Percentiles rank a stretch among this genome's conserved stretches.
Evolutionary conservation across 352 stramenopile species (phyloP).

Genomic region (Pythium scleroteichum): DNA sequence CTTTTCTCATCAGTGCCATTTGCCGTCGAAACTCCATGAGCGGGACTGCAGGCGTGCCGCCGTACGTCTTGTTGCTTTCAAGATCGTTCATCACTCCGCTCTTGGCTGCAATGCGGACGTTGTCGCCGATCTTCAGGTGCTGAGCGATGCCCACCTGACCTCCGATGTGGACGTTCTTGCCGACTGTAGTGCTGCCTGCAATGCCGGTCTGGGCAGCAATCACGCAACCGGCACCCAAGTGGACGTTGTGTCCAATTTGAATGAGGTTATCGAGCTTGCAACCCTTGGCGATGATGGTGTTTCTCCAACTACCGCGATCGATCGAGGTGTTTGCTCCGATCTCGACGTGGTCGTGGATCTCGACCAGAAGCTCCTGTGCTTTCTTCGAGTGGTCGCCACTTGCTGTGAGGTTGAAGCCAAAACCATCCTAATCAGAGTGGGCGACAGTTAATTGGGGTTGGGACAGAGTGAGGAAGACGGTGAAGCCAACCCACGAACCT

Average conservation of each 20-base stretch:
- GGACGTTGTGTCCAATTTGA: constrained; percentile 86
- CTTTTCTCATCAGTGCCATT: constrained; percentile 50
- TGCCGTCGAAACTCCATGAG: constrained; percentile 83
- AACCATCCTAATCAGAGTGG: constrained; percentile 52
- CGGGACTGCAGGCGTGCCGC: constrained; percentile 68
- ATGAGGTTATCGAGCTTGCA: constrained; percentile 89
- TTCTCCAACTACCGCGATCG: constrained; percentile 83
- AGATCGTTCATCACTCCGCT: constrained; percentile 84
- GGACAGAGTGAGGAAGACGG: background rate
- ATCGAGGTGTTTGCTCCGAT: constrained; percentile 84
- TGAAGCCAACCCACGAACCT: constrained; percentile 28
- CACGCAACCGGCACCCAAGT: constrained; percentile 69
- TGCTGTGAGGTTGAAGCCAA: constrained; percentile 72
- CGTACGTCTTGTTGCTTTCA: constrained; percentile 52
- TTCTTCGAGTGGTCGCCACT: constrained; percentile 77
- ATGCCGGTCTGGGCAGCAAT: constrained; percentile 83
- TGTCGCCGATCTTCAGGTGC: constrained; percentile 76
- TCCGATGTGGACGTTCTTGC: constrained; percentile 73
- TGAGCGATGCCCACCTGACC: constrained; percentile 85
- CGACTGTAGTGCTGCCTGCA: constrained; percentile 77
- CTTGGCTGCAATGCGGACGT: constrained; percentile 85
- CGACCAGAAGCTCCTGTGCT: constrained; percentile 71
- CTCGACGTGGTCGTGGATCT: constrained; percentile 82
- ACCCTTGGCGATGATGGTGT: constrained; percentile 69
- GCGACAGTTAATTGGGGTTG: background rate